phyloP scores from a whole-genome alignment of 1,284 basidiomycete species.

The Rhodotorula glutinis region DNA sequence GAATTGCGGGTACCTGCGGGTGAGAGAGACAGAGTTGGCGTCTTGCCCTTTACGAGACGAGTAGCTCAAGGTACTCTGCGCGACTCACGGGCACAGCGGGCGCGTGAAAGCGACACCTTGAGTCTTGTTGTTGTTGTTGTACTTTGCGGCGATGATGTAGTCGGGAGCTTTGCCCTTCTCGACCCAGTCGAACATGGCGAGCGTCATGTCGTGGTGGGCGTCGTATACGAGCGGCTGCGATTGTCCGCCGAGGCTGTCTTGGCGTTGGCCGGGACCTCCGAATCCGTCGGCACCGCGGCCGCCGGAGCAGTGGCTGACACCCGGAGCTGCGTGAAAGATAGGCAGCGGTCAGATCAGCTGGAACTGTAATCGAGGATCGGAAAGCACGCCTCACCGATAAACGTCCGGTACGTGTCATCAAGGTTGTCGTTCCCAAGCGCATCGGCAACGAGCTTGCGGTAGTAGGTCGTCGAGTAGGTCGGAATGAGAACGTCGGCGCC shows the following conservation, averaged over 20 bases:
- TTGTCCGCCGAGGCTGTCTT: constrained; percentile 9
- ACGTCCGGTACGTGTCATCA: constrained; percentile 34
- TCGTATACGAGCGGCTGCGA: constrained; percentile 12
- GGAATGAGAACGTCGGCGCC: constrained; percentile 40
- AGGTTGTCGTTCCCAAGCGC: constrained; percentile 28
- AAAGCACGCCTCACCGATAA: constrained; percentile 3
- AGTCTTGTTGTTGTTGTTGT: constrained; percentile 13
- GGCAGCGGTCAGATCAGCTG: too few relatives aligned
- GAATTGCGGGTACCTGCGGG: not conserved
- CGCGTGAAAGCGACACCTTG: constrained; percentile 22
- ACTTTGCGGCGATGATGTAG: constrained; percentile 22
- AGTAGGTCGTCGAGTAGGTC: constrained; percentile 7
- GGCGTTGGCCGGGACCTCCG: constrained; percentile 2
- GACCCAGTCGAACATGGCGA: constrained; percentile 36
- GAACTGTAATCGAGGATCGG: too few relatives aligned
- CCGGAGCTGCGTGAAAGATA: constrained; percentile 5
- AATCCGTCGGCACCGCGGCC: constrained; percentile 19
- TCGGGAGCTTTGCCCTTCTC: constrained; percentile 34
- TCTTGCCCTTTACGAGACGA: too few relatives aligned
- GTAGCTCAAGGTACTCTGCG: too few relatives aligned
- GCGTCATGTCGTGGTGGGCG: constrained; percentile 32
- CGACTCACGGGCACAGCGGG: constrained; percentile 13
- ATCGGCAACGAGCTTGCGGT: constrained; percentile 31
- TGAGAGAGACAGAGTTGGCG: too few relatives aligned
- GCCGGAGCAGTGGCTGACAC: constrained; percentile 26